Conservation (phyloP, 2,329 filamentous ascomycete species). For the Penicillium vulpinum region DNA sequence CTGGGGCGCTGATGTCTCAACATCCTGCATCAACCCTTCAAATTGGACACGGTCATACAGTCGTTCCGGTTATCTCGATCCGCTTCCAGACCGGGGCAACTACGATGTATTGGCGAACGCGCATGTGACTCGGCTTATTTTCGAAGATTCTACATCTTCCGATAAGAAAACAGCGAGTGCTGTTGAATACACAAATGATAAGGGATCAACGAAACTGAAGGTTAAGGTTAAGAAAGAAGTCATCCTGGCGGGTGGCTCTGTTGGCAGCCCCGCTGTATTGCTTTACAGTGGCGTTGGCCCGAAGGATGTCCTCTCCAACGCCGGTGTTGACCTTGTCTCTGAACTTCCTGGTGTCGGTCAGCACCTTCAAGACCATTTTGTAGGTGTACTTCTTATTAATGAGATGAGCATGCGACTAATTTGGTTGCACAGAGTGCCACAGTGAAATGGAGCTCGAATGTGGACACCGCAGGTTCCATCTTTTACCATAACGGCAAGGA, state of each 20-base stretch:
- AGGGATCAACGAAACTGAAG: slow-evolving; percentile 26
- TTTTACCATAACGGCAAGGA: slow-evolving; percentile 29
- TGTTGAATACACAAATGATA: slow-evolving; percentile 35
- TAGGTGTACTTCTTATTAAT: slow-evolving; percentile 6
- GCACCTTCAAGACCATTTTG: slow-evolving; percentile 53
- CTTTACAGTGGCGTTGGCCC: slow-evolving; percentile 63
- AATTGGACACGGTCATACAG: slow-evolving; percentile 42
- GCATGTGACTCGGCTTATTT: slow-evolving; percentile 34
- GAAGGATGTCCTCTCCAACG: slow-evolving; percentile 45
- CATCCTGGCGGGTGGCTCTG: slow-evolving; percentile 50
- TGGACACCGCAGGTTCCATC: slow-evolving; percentile 32
- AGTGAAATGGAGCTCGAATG: slow-evolving; percentile 30
- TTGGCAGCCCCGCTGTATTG: slow-evolving; percentile 58
- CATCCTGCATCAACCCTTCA: slow-evolving; percentile 35
- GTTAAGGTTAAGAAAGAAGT: slow-evolving; percentile 33
- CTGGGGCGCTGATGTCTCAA: slow-evolving; percentile 36
- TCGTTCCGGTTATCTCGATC: slow-evolving; percentile 37
- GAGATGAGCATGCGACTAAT: slow-evolving; percentile 3
- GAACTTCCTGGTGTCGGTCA: slow-evolving; percentile 51
- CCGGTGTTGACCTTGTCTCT: slow-evolving; percentile 48
- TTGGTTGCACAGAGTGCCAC: slow-evolving; percentile 28
- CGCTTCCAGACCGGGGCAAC: slow-evolving; percentile 32
- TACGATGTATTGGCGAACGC: slow-evolving; percentile 36
- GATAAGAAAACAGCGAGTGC: slow-evolving; percentile 31
- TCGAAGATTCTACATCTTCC: slow-evolving; percentile 26